Conservation (phyloP, 2,329 filamentous ascomycete species). For the Venturia aucupariae region DNA sequence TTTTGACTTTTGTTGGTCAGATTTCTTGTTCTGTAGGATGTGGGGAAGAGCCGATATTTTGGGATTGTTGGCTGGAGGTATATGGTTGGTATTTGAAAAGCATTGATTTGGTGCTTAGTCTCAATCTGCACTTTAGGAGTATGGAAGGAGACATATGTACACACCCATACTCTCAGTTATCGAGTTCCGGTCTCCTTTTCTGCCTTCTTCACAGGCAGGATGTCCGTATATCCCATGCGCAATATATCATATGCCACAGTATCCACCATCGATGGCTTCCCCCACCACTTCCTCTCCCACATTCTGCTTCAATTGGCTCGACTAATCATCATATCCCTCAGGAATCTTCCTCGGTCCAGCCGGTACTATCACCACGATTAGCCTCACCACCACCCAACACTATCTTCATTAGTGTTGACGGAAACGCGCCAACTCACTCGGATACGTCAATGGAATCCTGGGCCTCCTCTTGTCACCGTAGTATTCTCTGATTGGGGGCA, state of each 20-base stretch:
- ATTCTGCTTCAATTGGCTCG: background rate
- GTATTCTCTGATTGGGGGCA: conserved; percentile 65
- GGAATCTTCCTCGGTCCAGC: conserved; percentile 16
- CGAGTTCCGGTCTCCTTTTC: background rate
- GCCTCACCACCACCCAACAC: conserved; percentile 16
- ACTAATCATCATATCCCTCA: conserved; percentile 15
- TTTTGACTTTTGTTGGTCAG: background rate
- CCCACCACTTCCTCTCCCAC: background rate
- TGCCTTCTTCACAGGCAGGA: background rate
- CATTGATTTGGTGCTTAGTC: background rate
- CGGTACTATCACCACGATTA: conserved; percentile 14
- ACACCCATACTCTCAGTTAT: background rate
- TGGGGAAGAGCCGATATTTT: background rate
- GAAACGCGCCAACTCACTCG: conserved; percentile 51
- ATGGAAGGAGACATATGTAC: background rate
- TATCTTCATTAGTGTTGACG: conserved; percentile 15
- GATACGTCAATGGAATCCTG: conserved; percentile 81
- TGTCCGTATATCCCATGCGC: background rate
- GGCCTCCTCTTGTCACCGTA: conserved; percentile 66
- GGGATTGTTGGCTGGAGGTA: background rate
- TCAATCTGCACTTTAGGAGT: background rate
- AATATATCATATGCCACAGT: background rate
- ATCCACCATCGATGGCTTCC: background rate
- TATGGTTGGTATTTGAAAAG: background rate
- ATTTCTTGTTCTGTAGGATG: background rate